Conservation (phyloP, 2,329 filamentous ascomycete species). For the Parastagonospora nodorum region DNA sequence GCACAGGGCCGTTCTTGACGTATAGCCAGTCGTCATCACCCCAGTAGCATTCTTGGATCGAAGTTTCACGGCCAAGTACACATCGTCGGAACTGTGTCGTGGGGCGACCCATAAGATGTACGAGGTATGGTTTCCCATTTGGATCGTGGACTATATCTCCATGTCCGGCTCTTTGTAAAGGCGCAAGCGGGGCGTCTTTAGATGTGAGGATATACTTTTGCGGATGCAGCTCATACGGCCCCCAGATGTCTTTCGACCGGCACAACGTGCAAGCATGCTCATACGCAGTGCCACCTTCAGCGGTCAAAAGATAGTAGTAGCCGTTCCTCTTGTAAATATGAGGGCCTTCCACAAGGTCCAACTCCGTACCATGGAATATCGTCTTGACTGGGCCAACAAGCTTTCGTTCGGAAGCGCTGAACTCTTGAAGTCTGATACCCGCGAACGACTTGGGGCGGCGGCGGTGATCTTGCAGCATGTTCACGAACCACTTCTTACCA, state of each 20-base stretch:
- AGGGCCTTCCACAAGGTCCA: constrained; percentile 49
- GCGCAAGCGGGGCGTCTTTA: constrained; percentile 38
- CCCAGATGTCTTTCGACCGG: constrained; percentile 46
- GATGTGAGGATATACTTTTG: constrained; percentile 51
- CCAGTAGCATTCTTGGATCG: constrained; percentile 65
- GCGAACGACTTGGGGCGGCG: constrained; percentile 51
- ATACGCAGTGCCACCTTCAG: constrained; percentile 48
- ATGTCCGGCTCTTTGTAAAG: constrained; percentile 44
- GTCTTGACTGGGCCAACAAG: constrained; percentile 62
- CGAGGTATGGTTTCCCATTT: constrained; percentile 41
- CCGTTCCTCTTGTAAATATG: constrained; percentile 45
- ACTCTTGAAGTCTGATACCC: constrained; percentile 65
- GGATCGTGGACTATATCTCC: constrained; percentile 44
- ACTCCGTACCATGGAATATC: constrained; percentile 59
- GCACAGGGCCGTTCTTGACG: constrained; percentile 59
- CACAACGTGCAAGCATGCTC: constrained; percentile 48
- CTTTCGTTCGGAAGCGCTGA: constrained; percentile 54
- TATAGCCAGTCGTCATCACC: constrained; percentile 66
- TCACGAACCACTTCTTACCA: constrained; percentile 46
- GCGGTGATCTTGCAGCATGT: constrained; percentile 45
- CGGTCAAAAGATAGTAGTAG: constrained; percentile 45
- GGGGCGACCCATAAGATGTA: constrained; percentile 42
- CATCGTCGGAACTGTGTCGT: constrained; percentile 40
- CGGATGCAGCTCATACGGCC: constrained; percentile 49
- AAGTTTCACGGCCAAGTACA: constrained; percentile 43